A percentile compares a stretch with the other conserved stretches of the same genome.
Conservation (phyloP, 2,329 filamentous ascomycete genomes). For the Sporothrix dimorphospora region DNA sequence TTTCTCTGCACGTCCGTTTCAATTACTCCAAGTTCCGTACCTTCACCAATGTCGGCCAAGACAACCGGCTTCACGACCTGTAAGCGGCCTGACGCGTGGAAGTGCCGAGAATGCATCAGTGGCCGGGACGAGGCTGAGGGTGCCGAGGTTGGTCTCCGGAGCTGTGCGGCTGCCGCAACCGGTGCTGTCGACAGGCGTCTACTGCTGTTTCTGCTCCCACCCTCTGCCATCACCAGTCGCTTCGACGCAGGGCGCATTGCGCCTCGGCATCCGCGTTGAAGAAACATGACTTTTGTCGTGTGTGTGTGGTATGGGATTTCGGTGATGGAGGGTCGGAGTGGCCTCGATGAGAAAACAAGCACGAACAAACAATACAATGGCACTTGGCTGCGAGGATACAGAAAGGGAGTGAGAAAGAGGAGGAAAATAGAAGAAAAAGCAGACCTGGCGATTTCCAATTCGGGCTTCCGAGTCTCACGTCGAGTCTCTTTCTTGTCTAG, state of each 20-base stretch:
- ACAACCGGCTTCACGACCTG: slow-evolving; percentile 75
- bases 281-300: slow-evolving; percentile 52
- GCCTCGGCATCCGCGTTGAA: slow-evolving; percentile 53
- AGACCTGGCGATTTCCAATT: slow-evolving; percentile 10
- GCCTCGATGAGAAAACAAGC: neutral
- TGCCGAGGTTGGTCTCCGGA: slow-evolving; percentile 6
- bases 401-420: slow-evolving; percentile 16
- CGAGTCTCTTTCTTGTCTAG: neutral
- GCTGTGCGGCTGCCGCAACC: neutral
- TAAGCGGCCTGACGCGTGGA: slow-evolving; percentile 55
- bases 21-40: slow-evolving; percentile 46
- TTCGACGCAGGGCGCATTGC: slow-evolving; percentile 48
- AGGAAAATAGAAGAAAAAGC: neutral
- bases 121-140: neutral
- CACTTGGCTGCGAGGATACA: neutral
- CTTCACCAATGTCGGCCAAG: slow-evolving; percentile 85
- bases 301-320: neutral
- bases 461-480: neutral
- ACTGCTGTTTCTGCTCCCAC: slow-evolving; percentile 14
- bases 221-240: slow-evolving; percentile 14
- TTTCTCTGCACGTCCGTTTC: slow-evolving; percentile 32
- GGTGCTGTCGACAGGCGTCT: neutral
- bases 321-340: neutral
- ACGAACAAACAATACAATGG: neutral
- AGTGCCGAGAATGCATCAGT: slow-evolving; percentile 45